Base-by-base conservation (phyloP, 2,329 filamentous ascomycete species). In the Fusarium sambucinum region DNA sequence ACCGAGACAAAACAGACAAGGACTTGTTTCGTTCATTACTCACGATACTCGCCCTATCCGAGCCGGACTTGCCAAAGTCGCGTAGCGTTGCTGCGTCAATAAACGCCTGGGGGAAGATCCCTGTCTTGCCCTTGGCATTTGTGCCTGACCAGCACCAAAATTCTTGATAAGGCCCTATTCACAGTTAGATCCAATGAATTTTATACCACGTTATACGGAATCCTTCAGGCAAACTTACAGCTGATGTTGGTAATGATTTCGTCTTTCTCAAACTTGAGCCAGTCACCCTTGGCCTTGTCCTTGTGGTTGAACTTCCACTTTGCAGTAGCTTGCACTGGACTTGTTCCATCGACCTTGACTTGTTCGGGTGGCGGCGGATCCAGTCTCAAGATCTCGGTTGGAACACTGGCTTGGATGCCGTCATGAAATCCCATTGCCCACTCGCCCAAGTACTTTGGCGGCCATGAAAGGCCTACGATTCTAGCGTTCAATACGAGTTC, bases 211-310 rank as follows among this genome's bases (percentile, higher is more conserved):
- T 30, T 17, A 25, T 16, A 32, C 38, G 7, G 17, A n/a, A 27
- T 33, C 7, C 33, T 12, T 6, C 21, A 12, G 29, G 23, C 25
- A 9, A 33, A 81, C 84, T 80, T 73, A 85, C 85, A 87, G 53
- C 78, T 80, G 25, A 87, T 92, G 77, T 90, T 92, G 67, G 84
- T 88, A 17, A 91, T 90, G 5, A 84, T 81, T 66, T 92, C 90
- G 21, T 87, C 87, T 74, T 89, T 90, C 30, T 90, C 88, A 72
- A 92, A 87, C 66, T 79, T 82, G n/a, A 88, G 77, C 86, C 86
- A 88, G 13, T 81, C 75, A 29, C 80, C 80, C 23, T 77, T 78
- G 21, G 29, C 54, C 53, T 65, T 74, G 12, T 81, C 79, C 66
- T 82, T 84, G 35, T 81, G 80, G 48, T 79, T 78, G 77, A 86